Conservation (phyloP, 1,139 yeast species). For the Candida sanyaensis region DNA sequence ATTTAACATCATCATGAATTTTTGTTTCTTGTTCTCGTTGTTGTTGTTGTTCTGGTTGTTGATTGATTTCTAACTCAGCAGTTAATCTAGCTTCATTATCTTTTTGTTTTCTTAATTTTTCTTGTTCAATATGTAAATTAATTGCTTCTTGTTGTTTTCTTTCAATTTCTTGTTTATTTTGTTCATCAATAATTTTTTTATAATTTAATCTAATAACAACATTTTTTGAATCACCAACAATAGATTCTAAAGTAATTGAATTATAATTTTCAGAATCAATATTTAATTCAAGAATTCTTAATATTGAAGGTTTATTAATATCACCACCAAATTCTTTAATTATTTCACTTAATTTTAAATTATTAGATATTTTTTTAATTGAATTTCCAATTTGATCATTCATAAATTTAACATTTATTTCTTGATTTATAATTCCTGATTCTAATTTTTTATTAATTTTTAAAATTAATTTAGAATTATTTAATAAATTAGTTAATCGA, state of each 20-base stretch:
- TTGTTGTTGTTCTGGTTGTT: background rate
- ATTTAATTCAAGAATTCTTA: constrained; percentile 13
- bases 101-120: constrained; percentile 11
- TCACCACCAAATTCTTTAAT: constrained; percentile 15
- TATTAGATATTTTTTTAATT: constrained; percentile 13
- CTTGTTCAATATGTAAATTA: constrained; percentile 21
- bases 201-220: constrained; percentile 24
- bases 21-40: background rate
- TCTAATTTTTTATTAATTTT: constrained; percentile 16
- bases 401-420: constrained; percentile 27
- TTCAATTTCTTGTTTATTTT: constrained; percentile 7
- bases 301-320: constrained; percentile 5
- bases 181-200: constrained; percentile 5
- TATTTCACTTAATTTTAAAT: constrained; percentile 14
- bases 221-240: constrained; percentile 19
- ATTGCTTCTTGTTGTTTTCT: constrained; percentile 23
- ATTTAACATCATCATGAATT: background rate
- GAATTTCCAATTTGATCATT: constrained; percentile 12
- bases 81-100: constrained; percentile 4
- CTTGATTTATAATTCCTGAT: constrained; percentile 13
- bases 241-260: constrained; percentile 13
- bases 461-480: constrained; percentile 31
- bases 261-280: constrained; percentile 13
- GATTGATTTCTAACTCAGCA: background rate
- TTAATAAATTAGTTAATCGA: constrained; percentile 33